Evolutionary conservation across 1,139 yeast genomes (phyloP).

Genomic region (Saccharomyces hybrid): DNA sequence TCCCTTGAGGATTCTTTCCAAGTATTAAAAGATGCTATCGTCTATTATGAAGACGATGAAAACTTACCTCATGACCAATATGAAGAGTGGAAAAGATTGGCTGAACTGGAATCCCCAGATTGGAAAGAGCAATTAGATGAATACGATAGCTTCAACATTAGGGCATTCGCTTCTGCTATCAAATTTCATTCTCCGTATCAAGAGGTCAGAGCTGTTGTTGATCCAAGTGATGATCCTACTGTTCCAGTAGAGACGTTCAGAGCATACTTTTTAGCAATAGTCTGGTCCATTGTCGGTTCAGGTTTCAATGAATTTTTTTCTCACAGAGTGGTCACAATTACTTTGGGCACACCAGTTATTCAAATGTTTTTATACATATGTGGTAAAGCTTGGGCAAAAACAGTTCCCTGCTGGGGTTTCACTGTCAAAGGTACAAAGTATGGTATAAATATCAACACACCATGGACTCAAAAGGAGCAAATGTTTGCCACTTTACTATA

Average conservation of each 20-base stretch:
- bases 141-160: slow-evolving; percentile 31
- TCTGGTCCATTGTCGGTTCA: slow-evolving; percentile 51
- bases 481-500: slow-evolving; percentile 48
- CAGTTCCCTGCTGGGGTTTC: slow-evolving; percentile 45
- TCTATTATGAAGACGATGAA: slow-evolving; percentile 41
- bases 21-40: slow-evolving; percentile 37
- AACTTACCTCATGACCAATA: slow-evolving; percentile 41
- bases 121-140: slow-evolving; percentile 6
- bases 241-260: slow-evolving; percentile 50
- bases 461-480: slow-evolving; percentile 65
- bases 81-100: slow-evolving; percentile 26
- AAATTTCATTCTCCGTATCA: slow-evolving; percentile 55
- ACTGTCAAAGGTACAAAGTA: slow-evolving; percentile 34
- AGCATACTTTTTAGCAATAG: slow-evolving; percentile 46
- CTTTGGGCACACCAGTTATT: slow-evolving; percentile 41
- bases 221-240: slow-evolving; percentile 44
- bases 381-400: slow-evolving; percentile 38
- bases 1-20: slow-evolving; percentile 37
- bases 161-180: slow-evolving; percentile 40
- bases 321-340: slow-evolving; percentile 48
- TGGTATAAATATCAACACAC: slow-evolving; percentile 47
- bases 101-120: slow-evolving; percentile 13
- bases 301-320: slow-evolving; percentile 53
- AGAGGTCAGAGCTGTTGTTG: slow-evolving; percentile 54
- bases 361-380: slow-evolving; percentile 54